These are phyloP conservation scores for Candida silvatica DNA, from an alignment of 805 yeast species.

Conservation along the genomic window DNA sequence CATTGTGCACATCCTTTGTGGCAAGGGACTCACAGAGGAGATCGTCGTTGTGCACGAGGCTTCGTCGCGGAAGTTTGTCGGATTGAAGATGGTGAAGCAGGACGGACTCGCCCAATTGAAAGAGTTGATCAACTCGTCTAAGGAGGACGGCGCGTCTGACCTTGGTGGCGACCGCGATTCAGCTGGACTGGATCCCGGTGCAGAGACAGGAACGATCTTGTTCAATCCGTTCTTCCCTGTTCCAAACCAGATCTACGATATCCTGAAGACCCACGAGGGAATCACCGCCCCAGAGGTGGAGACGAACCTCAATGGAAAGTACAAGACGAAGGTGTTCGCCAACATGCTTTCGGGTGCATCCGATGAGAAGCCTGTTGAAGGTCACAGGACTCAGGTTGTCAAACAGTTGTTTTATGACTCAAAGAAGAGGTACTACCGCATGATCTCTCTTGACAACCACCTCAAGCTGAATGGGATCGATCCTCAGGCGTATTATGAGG, in stretches of 20 bases:
- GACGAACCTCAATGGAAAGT: constrained; percentile 41
- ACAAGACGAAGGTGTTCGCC: constrained; percentile 6
- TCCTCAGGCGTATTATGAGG: neutral
- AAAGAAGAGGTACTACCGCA: constrained; percentile 62
- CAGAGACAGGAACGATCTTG: too few relatives aligned
- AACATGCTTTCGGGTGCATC: constrained; percentile 8
- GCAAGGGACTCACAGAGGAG: constrained; percentile 15
- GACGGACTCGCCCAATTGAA: too few relatives aligned
- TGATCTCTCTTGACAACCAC: constrained; percentile 6
- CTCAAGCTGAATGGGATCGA: neutral
- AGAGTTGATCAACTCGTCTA: too few relatives aligned
- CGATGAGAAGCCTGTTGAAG: constrained; percentile 15
- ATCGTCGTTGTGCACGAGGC: constrained; percentile 18
- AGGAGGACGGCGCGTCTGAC: too few relatives aligned
- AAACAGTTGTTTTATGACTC: constrained; percentile 35
- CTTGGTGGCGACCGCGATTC: too few relatives aligned
- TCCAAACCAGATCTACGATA: constrained; percentile 52
- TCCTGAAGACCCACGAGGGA: constrained; percentile 38
- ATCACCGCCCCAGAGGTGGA: constrained; percentile 50
- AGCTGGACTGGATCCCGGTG: constrained; percentile 6
- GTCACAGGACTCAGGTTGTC: constrained; percentile 5
- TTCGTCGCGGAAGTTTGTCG: constrained; percentile 15
- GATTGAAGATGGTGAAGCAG: constrained; percentile 16
- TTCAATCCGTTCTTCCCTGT: too few relatives aligned
- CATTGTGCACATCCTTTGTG: constrained; percentile 42